These are phyloP conservation scores for Macrolepiota dolichaula DNA, from an alignment of 768 basidiomycete species.

Conservation along the genomic window DNA sequence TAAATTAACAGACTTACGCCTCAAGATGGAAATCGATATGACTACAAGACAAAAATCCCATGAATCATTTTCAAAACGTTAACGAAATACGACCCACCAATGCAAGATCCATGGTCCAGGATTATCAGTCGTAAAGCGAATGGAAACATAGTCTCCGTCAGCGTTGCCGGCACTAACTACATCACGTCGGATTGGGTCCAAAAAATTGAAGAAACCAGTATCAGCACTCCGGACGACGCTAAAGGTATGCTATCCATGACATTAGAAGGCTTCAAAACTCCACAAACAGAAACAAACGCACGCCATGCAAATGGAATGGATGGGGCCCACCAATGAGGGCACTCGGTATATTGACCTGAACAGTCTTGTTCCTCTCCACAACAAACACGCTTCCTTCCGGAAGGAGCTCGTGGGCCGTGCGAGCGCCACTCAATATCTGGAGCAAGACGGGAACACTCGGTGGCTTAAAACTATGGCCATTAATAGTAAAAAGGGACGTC, in stretches of 20 bases:
- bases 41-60: conserved; percentile 19
- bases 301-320: conserved; percentile 38
- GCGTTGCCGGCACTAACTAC: conserved; percentile 28
- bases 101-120: conserved; percentile 50
- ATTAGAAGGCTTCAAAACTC: background rate
- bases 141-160: conserved; percentile 35
- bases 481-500: conserved; percentile 20
- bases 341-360: conserved; percentile 28
- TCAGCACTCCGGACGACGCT: conserved; percentile 40
- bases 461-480: conserved; percentile 26
- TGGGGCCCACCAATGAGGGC: conserved; percentile 38
- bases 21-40: conserved; percentile 55
- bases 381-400: conserved; percentile 45
- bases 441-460: conserved; percentile 52
- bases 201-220: conserved; percentile 33
- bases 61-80: background rate
- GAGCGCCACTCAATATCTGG: conserved; percentile 55
- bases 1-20: conserved; percentile 22
- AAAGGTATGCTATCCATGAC: conserved; percentile 34
- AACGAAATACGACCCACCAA: conserved; percentile 27
- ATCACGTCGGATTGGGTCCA: conserved; percentile 36
- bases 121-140: conserved; percentile 50
- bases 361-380: conserved; percentile 40
- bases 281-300: conserved; percentile 10
- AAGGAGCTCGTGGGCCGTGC: conserved; percentile 41